Evolutionary conservation across 2,329 filamentous ascomycete species (phyloP).

Genomic region (Colletotrichum sp.): DNA sequence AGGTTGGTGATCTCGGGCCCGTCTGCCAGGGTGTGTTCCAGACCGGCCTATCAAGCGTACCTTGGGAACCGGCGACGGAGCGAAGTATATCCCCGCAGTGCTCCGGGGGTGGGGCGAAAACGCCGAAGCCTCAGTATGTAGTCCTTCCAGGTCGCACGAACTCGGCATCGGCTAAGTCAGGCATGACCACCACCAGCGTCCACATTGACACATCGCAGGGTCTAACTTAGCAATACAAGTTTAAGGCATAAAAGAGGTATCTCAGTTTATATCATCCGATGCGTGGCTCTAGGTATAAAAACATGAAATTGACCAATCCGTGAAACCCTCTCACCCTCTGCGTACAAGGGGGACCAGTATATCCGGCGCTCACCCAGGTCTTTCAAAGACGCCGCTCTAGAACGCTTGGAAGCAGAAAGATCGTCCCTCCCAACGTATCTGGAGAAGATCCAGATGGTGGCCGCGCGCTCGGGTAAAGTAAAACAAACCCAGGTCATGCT

Average conservation of each 20-base stretch:
- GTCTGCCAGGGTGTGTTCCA: neutral
- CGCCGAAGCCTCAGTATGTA: neutral
- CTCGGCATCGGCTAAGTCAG: neutral
- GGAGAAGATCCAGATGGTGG: neutral
- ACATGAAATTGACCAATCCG: neutral
- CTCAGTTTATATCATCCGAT: slow-evolving; percentile 20
- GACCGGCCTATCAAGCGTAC: neutral
- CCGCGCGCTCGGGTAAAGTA: neutral
- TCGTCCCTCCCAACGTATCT: neutral
- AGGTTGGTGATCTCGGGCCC: neutral
- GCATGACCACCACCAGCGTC: neutral
- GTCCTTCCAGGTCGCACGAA: neutral
- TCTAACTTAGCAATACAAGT: neutral
- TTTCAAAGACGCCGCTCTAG: slow-evolving; percentile 4
- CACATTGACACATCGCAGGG: neutral
- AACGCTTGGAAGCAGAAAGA: neutral
- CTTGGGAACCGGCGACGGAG: neutral
- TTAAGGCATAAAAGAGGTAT: slow-evolving; percentile 18
- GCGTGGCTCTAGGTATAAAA: slow-evolving; percentile 13
- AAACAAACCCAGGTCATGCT: neutral
- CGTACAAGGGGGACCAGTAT: neutral
- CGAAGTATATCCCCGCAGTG: neutral
- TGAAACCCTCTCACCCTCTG: neutral
- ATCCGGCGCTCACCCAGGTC: neutral
- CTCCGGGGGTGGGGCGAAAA: neutral